Conservation (phyloP, 805 yeast species). For the Tetrapisispora fleetii region DNA sequence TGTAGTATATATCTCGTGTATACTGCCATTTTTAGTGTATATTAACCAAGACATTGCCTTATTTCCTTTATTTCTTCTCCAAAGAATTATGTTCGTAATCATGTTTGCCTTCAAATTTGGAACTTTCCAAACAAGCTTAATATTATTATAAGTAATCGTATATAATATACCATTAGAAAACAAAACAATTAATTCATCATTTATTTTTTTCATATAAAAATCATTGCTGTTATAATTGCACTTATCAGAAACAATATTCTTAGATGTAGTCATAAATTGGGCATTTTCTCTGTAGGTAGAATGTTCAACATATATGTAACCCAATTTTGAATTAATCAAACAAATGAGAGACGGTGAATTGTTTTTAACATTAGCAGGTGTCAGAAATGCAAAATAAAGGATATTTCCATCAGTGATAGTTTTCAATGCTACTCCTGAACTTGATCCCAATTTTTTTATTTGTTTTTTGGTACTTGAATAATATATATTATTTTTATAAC, state of each 20-base stretch:
- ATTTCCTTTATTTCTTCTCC: not conserved
- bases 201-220: not conserved
- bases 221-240: not conserved
- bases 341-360: not conserved
- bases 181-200: not conserved
- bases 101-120: not conserved
- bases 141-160: not conserved
- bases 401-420: not conserved
- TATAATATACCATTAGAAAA: not conserved
- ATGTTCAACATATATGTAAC: not conserved
- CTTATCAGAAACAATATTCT: not conserved
- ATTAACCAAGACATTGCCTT: not conserved
- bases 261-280: not conserved
- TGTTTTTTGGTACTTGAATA: not conserved
- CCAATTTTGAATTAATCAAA: not conserved
- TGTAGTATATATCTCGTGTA: not conserved
- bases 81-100: not conserved
- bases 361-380: not conserved
- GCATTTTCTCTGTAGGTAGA: not conserved
- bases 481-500: not conserved
- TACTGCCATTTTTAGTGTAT: not conserved
- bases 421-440: not conserved
- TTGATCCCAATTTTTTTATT: not conserved
- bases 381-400: not conserved
- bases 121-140: not conserved